Conservation (phyloP, 805 yeast species). For the Candida insectorum region DNA sequence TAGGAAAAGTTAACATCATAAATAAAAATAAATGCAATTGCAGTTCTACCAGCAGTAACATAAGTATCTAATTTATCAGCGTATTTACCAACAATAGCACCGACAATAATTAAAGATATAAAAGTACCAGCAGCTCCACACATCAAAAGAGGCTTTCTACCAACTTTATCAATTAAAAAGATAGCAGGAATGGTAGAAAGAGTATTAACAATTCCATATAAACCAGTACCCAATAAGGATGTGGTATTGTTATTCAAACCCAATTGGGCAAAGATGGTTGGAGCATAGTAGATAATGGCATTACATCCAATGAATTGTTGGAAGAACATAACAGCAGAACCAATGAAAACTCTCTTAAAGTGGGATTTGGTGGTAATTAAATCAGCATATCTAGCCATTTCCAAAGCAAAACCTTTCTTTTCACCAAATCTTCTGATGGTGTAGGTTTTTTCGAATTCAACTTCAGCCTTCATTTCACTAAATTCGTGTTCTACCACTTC, state of each 20-base stretch:
- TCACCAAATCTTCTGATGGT: conserved; percentile 9
- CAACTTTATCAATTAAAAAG: conserved; percentile 31
- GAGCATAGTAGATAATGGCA: conserved; percentile 33
- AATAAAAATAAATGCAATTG: conserved; percentile 31
- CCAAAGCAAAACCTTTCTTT: conserved; percentile 9
- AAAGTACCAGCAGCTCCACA: conserved; percentile 30
- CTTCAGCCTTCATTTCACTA: conserved; percentile 15
- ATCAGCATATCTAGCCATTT: conserved; percentile 10
- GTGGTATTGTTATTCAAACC: conserved; percentile 21
- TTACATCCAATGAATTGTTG: conserved; percentile 34
- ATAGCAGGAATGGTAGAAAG: conserved; percentile 32
- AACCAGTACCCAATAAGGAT: conserved; percentile 26
- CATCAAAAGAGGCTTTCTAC: conserved; percentile 33
- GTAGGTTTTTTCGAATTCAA: conserved; percentile 11
- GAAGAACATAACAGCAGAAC: conserved; percentile 25
- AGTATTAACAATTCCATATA: conserved; percentile 30
- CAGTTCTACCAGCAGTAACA: conserved; percentile 26
- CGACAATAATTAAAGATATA: conserved; percentile 26
- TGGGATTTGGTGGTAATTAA: conserved; percentile 10
- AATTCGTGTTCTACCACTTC: conserved; percentile 16
- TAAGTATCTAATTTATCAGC: conserved; percentile 11
- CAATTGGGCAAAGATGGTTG: conserved; percentile 26
- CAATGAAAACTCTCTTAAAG: conserved; percentile 33
- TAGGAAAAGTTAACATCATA: conserved; percentile 29
- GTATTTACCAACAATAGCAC: conserved; percentile 16